These are phyloP conservation scores for Calonectria pauciramosa DNA, from an alignment of 2,329 filamentous ascomycete species.

Conservation along the genomic window DNA sequence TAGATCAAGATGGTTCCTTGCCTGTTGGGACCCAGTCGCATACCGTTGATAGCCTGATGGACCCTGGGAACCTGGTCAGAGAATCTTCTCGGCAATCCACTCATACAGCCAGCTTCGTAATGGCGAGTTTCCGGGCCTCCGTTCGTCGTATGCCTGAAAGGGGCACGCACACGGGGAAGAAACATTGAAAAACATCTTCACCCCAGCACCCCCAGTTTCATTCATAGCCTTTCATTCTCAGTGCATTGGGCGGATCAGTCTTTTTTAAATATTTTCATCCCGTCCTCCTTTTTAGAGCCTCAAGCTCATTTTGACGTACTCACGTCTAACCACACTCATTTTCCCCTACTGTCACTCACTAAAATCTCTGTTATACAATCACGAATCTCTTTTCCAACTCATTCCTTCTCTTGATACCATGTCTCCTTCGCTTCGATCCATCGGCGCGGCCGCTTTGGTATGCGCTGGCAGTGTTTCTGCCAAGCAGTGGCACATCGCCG, in stretches of 20 bases:
- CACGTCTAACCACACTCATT: slow-evolving; percentile 58
- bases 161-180: slow-evolving; percentile 1
- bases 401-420: slow-evolving; percentile 45
- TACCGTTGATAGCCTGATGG: slow-evolving; percentile 7
- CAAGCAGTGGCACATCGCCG: slow-evolving; percentile 54
- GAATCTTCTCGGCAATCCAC: neutral
- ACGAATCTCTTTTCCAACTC: slow-evolving; percentile 37
- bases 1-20: slow-evolving; percentile 17
- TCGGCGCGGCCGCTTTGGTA: slow-evolving; percentile 56
- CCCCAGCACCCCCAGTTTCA: slow-evolving; percentile 17
- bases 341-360: slow-evolving; percentile 44
- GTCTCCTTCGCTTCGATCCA: slow-evolving; percentile 57
- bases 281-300: slow-evolving; percentile 42
- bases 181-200: slow-evolving; percentile 20
- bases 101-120: slow-evolving; percentile 4
- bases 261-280: slow-evolving; percentile 38
- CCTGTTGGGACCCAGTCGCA: neutral
- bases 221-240: slow-evolving; percentile 28
- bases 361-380: slow-evolving; percentile 31
- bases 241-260: slow-evolving; percentile 16
- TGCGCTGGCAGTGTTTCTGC: slow-evolving; percentile 51
- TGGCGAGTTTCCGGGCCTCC: neutral
- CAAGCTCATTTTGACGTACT: slow-evolving; percentile 58
- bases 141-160: slow-evolving; percentile 11
- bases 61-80: slow-evolving; percentile 17